Evolutionary conservation across 305 asterid genomes (phyloP).

Genomic region (Ajuga reptans): DNA sequence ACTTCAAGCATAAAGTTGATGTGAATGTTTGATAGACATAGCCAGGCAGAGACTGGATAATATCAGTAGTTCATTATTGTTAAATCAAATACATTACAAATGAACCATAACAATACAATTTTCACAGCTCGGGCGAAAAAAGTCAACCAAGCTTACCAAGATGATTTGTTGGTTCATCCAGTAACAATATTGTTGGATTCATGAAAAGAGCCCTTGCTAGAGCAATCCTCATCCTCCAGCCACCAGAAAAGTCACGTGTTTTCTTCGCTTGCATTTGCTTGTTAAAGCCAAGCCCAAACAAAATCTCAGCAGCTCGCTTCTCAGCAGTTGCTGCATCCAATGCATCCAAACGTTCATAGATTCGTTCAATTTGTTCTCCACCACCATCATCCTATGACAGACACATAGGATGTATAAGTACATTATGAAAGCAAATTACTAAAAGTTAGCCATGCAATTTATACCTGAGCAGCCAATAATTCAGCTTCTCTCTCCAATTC

Average conservation of each 20-base stretch:
- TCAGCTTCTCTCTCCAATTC: conserved; percentile 77
- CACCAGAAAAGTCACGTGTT: conserved; percentile 91
- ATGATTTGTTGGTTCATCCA: conserved; percentile 97
- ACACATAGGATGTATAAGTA: neutral
- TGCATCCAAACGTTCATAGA: conserved; percentile 87
- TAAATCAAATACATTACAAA: neutral
- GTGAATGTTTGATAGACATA: neutral
- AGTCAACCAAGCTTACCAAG: conserved; percentile 50
- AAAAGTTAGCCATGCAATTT: neutral
- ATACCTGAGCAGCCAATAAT: conserved; percentile 63
- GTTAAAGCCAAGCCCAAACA: conserved; percentile 81
- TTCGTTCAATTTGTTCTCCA: conserved; percentile 76
- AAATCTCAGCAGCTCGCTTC: conserved; percentile 94
- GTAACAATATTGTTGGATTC: conserved; percentile 83
- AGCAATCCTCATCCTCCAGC: conserved; percentile 99
- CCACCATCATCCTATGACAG: conserved; percentile 77
- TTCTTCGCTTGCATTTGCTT: conserved; percentile 89
- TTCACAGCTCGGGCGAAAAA: neutral
- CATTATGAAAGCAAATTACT: neutral
- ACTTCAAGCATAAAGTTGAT: neutral
- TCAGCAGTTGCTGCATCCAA: conserved; percentile 91
- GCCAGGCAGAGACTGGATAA: neutral
- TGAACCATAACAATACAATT: neutral
- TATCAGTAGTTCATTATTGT: neutral
- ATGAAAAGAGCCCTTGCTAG: conserved; percentile 92